Base-by-base conservation (phyloP, 257 asterid species). In the Gentiana dahurica region DNA sequence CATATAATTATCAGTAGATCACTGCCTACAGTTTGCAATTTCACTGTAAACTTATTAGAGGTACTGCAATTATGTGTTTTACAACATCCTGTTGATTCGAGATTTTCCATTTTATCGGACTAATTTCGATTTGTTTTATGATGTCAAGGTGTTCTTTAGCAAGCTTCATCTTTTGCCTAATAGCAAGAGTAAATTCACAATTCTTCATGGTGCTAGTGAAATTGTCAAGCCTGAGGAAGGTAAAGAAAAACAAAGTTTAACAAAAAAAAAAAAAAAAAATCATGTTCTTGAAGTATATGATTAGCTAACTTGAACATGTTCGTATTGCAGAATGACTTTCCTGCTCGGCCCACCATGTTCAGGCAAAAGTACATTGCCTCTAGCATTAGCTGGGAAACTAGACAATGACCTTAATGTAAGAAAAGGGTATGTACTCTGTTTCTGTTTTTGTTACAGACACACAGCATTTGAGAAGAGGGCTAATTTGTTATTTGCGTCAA, bases 191-290 rank as follows among this genome's bases (percentile, higher is more conserved):
- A 85, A 86, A 12, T 80, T 86, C 6, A 81, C 93, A 4, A 81
- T 86, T 41, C 86, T 90, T 65, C 87, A 77, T 61, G 95, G 80
- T 53, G 71, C 82, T 57, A 80, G 82, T 63, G 95, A 95, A 52
- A 82, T 80, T 71, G 73, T 89, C 72, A 84, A 82, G 70, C 96
- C 95, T n/a, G n/a, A 8, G 93, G 94, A 75, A 86, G 95, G 95
- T 85, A 62, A 69, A 64, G n/a, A n/a, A n/a, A n/a, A n/a, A n/a
- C n/a, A n/a, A n/a, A n/a, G n/a, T n/a, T n/a, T n/a, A n/a, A n/a
- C n/a, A n/a, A n/a, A n/a, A n/a, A 32, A n/a, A 12, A 32, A 41
- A 52, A 36, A 34, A 34, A 2, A 49, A 46, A 1, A n/a, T 9
- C 7, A 0, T 1, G 54, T 4, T 1, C 0, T 1, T 34, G 43